Evolutionary conservation across 2,329 filamentous ascomycete species (phyloP), one percentile per base, ranked within the genome.

Genomic region (Botrytis squamosa): DNA sequence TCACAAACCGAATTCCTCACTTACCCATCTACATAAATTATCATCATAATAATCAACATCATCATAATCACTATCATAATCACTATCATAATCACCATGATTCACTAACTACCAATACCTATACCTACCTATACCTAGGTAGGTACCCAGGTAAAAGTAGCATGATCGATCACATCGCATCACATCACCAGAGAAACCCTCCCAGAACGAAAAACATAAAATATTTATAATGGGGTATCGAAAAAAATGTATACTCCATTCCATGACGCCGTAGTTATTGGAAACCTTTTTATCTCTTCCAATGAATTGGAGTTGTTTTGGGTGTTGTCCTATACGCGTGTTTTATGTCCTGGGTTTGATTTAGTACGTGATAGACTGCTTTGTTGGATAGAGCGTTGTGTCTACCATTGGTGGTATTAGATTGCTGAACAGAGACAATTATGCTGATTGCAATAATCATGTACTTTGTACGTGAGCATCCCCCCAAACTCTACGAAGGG

Each of bases 401-500:
- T 75, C 44, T 10, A 25, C 38, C 64, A 62, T 74, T n/a, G 71
- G 70, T 40, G 73, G n/a, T 71, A 40, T 71, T 55, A 72, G 25
- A 46, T 77, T 29, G 77, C 75, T 6, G 79, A 77, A 73, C 80
- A 71, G 77, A 79, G 33, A 74, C 75, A 77, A 78, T 88, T 65
- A 78, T 79, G 88, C 66, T 84, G 90, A 75, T 93, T 93, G 73
- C 91, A 86, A 78, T 94, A 91, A 79, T 96, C 78, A 93, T 91
- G 0, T 57, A 93, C 92, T 80, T 98, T 94, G 80, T 98, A 94
- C 70, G 95, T 90, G 76, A 99, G 96, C 76, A 98, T 87, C 60
- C 94, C 93, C 55, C 55, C 98, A 85, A 2, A 98, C 93, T 75
- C 96, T 90, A 75, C 95, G 90, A 66, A 98, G 93, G 78, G 98